These are phyloP conservation scores for Aristolochia californica DNA, from an alignment of 164 flowering plant species.

Conservation along the genomic window DNA sequence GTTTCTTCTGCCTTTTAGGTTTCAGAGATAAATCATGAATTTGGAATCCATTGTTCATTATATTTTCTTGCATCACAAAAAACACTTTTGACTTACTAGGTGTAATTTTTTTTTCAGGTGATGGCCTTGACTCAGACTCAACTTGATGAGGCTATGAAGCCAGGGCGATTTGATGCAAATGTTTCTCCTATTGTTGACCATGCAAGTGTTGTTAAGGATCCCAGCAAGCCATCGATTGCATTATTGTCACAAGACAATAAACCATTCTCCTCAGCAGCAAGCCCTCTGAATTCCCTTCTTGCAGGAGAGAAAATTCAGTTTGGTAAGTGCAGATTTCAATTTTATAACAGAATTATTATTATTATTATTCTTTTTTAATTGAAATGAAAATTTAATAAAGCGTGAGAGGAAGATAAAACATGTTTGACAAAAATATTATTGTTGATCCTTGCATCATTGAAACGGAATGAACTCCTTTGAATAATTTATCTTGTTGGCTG, in stretches of 20 bases:
- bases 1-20: too few species aligned
- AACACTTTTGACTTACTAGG: background rate
- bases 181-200: conserved; percentile 41
- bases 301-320: conserved; percentile 97
- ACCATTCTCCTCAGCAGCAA: conserved; percentile 45
- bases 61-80: background rate
- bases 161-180: conserved; percentile 42
- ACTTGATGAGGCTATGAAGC: conserved; percentile 90
- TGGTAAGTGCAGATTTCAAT: conserved; percentile 35
- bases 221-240: conserved; percentile 49
- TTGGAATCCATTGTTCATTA: too few species aligned
- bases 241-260: conserved; percentile 43
- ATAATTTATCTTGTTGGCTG: background rate
- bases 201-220: conserved; percentile 24
- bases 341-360: background rate
- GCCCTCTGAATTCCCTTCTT: conserved; percentile 77
- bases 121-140: conserved; percentile 76
- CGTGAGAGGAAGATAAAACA: too few species aligned
- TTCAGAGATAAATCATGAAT: too few species aligned
- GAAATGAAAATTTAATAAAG: too few species aligned
- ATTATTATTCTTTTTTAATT: too few species aligned
- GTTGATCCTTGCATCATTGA: background rate
- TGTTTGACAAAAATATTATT: background rate
- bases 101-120: conserved; percentile 34
- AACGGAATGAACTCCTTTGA: conserved; percentile 1